These are phyloP conservation scores for Trichosporon ovoides DNA, from an alignment of 1,284 basidiomycete species.

Conservation along the genomic window DNA sequence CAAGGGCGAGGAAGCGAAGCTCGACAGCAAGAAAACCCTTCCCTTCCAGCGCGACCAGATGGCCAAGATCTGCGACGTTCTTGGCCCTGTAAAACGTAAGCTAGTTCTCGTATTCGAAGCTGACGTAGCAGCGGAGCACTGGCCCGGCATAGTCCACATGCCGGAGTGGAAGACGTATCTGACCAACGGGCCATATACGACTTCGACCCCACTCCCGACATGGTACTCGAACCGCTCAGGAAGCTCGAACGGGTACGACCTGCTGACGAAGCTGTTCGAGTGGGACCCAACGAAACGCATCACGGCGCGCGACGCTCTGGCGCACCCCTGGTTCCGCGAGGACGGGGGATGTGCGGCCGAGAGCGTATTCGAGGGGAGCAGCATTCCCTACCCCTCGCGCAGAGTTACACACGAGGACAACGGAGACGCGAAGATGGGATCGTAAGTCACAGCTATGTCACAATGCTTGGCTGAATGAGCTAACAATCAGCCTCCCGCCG, in stretches of 20 bases:
- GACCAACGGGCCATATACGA: slow-evolving; percentile 58
- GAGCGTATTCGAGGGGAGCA: slow-evolving; percentile 46
- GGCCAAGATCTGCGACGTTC: slow-evolving; percentile 86
- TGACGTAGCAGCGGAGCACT: slow-evolving; percentile 58
- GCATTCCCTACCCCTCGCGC: slow-evolving; percentile 50
- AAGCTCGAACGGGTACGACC: slow-evolving; percentile 61
- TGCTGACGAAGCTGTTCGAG: slow-evolving; percentile 73
- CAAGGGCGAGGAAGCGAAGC: slow-evolving; percentile 97
- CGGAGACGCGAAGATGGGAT: slow-evolving; percentile 50
- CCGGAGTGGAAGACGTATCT: slow-evolving; percentile 82
- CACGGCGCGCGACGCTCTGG: slow-evolving; percentile 72
- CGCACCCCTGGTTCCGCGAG: slow-evolving; percentile 59
- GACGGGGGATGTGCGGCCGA: slow-evolving; percentile 45
- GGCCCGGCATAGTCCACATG: slow-evolving; percentile 81
- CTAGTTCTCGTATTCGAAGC: slow-evolving; percentile 4
- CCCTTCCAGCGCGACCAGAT: slow-evolving; percentile 95
- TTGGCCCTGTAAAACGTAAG: slow-evolving; percentile 80
- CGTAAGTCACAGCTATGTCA: no score
- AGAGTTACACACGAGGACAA: slow-evolving; percentile 55
- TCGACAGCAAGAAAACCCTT: slow-evolving; percentile 75
- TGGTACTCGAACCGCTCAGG: slow-evolving; percentile 68
- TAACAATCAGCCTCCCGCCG: slow-evolving; percentile 34
- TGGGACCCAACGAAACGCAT: slow-evolving; percentile 87
- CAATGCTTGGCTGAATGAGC: not conserved
- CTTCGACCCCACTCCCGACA: slow-evolving; percentile 25